Evolutionary conservation across 208 protist species (phyloP).

Genomic region (Tritrichomonas musculus): DNA sequence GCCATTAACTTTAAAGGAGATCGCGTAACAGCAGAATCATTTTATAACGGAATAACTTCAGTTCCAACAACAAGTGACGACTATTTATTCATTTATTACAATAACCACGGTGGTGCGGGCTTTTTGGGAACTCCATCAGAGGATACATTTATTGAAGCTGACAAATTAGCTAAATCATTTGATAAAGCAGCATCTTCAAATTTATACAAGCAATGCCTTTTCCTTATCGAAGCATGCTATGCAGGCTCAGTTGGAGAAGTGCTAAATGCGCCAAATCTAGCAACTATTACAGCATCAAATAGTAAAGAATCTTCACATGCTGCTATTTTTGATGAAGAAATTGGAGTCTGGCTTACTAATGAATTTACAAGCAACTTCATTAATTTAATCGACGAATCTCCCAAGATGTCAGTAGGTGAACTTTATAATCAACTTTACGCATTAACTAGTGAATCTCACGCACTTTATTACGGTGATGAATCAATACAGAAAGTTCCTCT

Average conservation of each 20-base stretch:
- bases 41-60: background rate
- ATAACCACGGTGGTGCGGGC: background rate
- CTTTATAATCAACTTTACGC: background rate
- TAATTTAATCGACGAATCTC: background rate
- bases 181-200: background rate
- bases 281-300: background rate
- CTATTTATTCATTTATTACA: background rate
- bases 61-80: background rate
- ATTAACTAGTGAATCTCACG: background rate
- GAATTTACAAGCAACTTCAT: background rate
- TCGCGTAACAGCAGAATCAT: background rate
- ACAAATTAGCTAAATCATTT: background rate
- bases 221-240: background rate
- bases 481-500: background rate
- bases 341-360: background rate
- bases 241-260: background rate
- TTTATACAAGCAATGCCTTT: background rate
- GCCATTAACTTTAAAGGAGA: background rate
- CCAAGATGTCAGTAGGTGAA: background rate
- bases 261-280: background rate
- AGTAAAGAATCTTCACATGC: background rate
- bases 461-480: background rate
- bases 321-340: background rate
- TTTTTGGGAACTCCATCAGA: background rate
- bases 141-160: background rate